These are phyloP conservation scores for Amauroascus verrucosus DNA, from an alignment of 2,329 filamentous ascomycete species.

Conservation along the genomic window DNA sequence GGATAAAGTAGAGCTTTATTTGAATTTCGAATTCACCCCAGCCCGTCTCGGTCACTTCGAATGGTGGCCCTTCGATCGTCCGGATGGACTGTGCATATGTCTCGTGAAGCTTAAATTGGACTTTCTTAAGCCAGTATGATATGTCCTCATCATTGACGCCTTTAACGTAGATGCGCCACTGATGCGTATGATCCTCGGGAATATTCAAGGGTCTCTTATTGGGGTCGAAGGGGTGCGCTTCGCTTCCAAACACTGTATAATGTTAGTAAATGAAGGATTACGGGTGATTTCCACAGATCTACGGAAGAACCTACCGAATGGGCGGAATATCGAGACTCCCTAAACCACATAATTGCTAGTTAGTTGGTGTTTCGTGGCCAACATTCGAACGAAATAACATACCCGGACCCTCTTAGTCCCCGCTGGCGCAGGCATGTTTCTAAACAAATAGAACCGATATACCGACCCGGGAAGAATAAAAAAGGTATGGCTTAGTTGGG, in stretches of 20 bases:
- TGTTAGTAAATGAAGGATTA: neutral
- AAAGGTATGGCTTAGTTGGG: neutral
- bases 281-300: too few species aligned
- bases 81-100: constrained; percentile 87
- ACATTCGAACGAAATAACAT: constrained; percentile 15
- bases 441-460: neutral
- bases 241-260: constrained; percentile 66
- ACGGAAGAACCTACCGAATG: constrained; percentile 30
- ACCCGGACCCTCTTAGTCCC: constrained; percentile 46
- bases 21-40: constrained; percentile 98
- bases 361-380: constrained; percentile 14
- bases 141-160: constrained; percentile 83
- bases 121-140: constrained; percentile 89
- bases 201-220: constrained; percentile 63
- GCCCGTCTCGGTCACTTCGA: constrained; percentile 81
- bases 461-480: neutral
- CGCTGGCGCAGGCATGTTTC: constrained; percentile 43
- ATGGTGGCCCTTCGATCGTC: constrained; percentile 71
- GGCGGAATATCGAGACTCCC: constrained; percentile 40
- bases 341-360: constrained; percentile 19
- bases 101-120: constrained; percentile 97
- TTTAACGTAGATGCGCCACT: constrained; percentile 89
- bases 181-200: constrained; percentile 87
- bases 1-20: constrained; percentile 85
- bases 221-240: constrained; percentile 69